Percentiles rank a stretch among this genome's conserved stretches.
These are phyloP conservation scores for Neurospora sp. DNA, from an alignment of 495 filamentous ascomycete species.

Conservation along the genomic window DNA sequence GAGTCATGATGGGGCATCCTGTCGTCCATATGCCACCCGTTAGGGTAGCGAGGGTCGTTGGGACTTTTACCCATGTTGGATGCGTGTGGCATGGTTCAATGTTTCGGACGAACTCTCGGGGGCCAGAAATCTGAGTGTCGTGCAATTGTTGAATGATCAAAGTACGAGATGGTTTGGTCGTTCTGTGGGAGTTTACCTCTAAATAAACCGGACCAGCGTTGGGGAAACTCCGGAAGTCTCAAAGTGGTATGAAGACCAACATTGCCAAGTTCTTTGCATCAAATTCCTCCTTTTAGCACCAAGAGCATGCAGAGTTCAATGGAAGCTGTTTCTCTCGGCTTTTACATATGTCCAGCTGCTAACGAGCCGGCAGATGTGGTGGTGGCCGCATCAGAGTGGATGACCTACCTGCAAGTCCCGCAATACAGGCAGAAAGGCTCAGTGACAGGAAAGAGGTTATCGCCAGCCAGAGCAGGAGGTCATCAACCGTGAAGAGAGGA, in stretches of 20 bases:
- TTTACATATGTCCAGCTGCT: not conserved
- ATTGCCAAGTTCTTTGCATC: not conserved
- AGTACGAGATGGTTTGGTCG: not conserved
- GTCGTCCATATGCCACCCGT: not conserved
- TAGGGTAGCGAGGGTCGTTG: not conserved
- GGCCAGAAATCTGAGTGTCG: not conserved
- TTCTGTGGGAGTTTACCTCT: not conserved
- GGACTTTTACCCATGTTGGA: not conserved
- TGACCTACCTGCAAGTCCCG: not conserved
- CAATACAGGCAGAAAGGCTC: not conserved
- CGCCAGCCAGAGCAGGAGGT: not conserved
- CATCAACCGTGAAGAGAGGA: not conserved
- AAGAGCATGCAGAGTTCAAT: not conserved
- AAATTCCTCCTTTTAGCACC: not conserved
- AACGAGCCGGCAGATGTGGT: not conserved
- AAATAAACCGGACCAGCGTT: not conserved
- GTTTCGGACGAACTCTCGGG: not conserved
- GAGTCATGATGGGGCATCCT: constrained; percentile 46
- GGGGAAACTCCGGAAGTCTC: not conserved
- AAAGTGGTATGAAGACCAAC: not conserved
- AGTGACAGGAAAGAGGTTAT: not conserved
- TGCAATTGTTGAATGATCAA: not conserved
- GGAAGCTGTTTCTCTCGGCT: not conserved
- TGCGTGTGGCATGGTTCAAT: not conserved
- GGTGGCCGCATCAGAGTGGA: not conserved